A percentile compares a stretch with the other conserved stretches of the same genome.
These are phyloP conservation scores for Arthroderma sp. DNA, from an alignment of 2,329 filamentous ascomycete species.

Conservation along the genomic window DNA sequence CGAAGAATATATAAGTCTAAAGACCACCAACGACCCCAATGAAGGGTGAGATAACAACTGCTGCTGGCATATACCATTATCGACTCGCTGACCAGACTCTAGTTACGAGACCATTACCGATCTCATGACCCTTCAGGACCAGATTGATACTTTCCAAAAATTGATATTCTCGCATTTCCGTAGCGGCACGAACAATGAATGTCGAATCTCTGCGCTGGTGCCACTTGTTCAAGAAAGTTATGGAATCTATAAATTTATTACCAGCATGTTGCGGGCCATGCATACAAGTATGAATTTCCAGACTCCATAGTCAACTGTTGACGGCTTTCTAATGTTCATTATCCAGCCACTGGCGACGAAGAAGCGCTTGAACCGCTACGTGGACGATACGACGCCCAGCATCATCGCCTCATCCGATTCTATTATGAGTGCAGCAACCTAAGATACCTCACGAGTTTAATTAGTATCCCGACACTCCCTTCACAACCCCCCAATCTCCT, in stretches of 20 bases:
- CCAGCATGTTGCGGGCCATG: conserved; percentile 98
- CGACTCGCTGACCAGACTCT: conserved; percentile 8
- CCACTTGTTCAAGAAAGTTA: conserved; percentile 95
- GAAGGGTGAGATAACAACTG: conserved; percentile 52
- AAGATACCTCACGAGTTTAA: conserved; percentile 87
- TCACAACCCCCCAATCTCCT: conserved; percentile 86
- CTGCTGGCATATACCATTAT: background rate
- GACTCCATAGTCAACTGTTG: conserved; percentile 11
- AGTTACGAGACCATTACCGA: conserved; percentile 86
- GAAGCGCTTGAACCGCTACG: conserved; percentile 82
- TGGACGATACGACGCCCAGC: conserved; percentile 82
- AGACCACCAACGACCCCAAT: conserved; percentile 96
- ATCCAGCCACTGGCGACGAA: conserved; percentile 70
- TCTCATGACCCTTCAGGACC: conserved; percentile 90
- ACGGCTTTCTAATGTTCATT: background rate
- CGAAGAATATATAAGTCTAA: conserved; percentile 95
- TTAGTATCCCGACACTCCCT: conserved; percentile 89
- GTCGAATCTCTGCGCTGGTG: conserved; percentile 84
- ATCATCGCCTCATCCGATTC: conserved; percentile 91
- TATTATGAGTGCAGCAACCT: conserved; percentile 99
- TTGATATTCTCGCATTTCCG: conserved; percentile 96
- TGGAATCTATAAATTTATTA: conserved; percentile 98
- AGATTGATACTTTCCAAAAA: conserved; percentile 98
- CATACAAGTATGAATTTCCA: conserved; percentile 58
- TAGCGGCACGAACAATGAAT: conserved; percentile 84